Base-by-base conservation (phyloP, 768 basidiomycete genomes). In the Cystofilobasidium bisporidii region DNA sequence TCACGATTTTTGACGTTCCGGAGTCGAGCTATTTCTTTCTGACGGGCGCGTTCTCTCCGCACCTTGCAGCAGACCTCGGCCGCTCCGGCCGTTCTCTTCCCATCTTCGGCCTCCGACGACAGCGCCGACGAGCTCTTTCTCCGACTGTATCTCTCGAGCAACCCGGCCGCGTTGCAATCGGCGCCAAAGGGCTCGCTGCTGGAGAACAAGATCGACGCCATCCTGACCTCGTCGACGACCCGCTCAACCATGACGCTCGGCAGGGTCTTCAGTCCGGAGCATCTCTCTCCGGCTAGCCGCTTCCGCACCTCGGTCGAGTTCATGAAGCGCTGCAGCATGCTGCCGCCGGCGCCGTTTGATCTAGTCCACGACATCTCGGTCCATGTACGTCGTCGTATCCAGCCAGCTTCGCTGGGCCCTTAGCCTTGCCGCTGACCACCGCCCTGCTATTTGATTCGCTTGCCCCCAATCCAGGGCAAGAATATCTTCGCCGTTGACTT, bases 41-140 rank as follows among this genome's bases (percentile, higher is more conserved):
- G n/a, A n/a, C n/a, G n/a, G n/a, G n/a, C n/a, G n/a, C n/a, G n/a
- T n/a, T n/a, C n/a, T n/a, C n/a, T n/a, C n/a, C n/a, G n/a, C n/a
- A n/a, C 36, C 36, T 36, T 36, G 36, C 36, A 36, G 24, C 56
- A 38, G 56, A 15, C 20, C 32, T n/a, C 57, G 17, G 0, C 57
- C 3, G 10, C 33, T 2, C 30, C 33, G 5, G 22, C 33, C 10
- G 48, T 48, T 0, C 32, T 32, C 22, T 17, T 24, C 3, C 53
- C 55, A 0, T 43, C 53, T 1, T 55, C 63, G 0, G 36, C 63
- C 1, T 53, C 53, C 10, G 63, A 64, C 24, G 53, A 56, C 22
- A 55, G 55, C 18, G 50, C 63, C 3, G 65, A 66, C 47, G 65
- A 66, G 48, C 58, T 66, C 38, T 66, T 45, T 59, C 48, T 66